Evolutionary conservation across 768 basidiomycete genomes (phyloP).

Genomic region (Scleroderma bovista): DNA sequence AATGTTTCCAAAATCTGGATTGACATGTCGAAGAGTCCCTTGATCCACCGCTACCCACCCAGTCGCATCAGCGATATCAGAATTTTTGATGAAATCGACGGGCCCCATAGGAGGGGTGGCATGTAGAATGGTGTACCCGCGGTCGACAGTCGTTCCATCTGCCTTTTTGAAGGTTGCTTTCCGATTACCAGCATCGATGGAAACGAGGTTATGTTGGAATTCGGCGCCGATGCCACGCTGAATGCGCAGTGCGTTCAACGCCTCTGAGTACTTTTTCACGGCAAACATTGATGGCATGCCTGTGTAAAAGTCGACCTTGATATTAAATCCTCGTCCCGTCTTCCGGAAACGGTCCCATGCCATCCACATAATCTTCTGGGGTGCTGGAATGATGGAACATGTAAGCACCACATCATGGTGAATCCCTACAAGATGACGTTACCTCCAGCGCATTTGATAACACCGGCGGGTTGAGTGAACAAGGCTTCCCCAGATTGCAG

Average conservation of each 20-base stretch:
- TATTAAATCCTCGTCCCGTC: constrained; percentile 51
- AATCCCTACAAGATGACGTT: constrained; percentile 6
- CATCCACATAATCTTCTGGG: constrained; percentile 97
- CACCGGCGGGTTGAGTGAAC: constrained; percentile 91
- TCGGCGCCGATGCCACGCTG: constrained; percentile 75
- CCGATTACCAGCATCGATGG: constrained; percentile 63
- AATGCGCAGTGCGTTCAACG: constrained; percentile 68
- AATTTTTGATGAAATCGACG: constrained; percentile 69
- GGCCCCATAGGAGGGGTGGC: constrained; percentile 93
- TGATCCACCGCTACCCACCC: constrained; percentile 91
- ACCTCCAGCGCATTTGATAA: constrained; percentile 94
- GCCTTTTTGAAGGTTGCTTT: constrained; percentile 81
- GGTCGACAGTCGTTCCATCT: constrained; percentile 63
- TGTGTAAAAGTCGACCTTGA: constrained; percentile 75
- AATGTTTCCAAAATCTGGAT: constrained; percentile 74
- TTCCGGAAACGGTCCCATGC: constrained; percentile 76
- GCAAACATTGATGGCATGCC: constrained; percentile 96
- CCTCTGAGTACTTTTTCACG: constrained; percentile 94
- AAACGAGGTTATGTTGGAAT: constrained; percentile 79
- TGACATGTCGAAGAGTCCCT: constrained; percentile 76
- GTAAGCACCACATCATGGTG: constrained; percentile 1
- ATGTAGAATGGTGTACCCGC: constrained; percentile 80
- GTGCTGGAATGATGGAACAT: constrained; percentile 39
- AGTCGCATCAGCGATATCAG: constrained; percentile 69
- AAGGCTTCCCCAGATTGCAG: constrained; percentile 77